Base-by-base conservation (phyloP, 768 basidiomycete species). In the Lenzites betulinus region DNA sequence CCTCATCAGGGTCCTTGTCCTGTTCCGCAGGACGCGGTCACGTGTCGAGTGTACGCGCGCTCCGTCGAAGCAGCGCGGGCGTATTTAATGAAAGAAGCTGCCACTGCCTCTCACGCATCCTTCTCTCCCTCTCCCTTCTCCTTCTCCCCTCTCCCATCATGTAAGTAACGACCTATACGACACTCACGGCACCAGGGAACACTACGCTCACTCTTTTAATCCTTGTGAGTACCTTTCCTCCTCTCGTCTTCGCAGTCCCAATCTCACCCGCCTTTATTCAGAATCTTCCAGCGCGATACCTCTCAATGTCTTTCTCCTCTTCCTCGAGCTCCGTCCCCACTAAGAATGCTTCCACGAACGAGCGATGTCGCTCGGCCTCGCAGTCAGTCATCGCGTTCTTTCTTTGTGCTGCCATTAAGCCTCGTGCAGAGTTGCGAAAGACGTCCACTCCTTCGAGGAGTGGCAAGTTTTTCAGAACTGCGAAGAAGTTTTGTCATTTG, bases 391-490 rank as follows among this genome's bases (percentile, higher is more conserved):
- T 1, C 22, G 15, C 15, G 15, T 22, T n/a, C 20, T 41, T 18
- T 25, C 2, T 23, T 28, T 18, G 1, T 11, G 13, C 16, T 16
- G 54, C 54, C 49, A 52, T 43, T 57, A 36, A 62, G 7, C n/a
- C 12, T 18, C n/a, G n/a, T 30, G 4, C 43, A 62, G 60, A 48
- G 46, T 62, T 13, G 60, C 60, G 18, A 56, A 62, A 33, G 54
- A 62, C 60, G 16, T 25, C 9, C 13, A 22, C 4, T 4, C 42
- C 3, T 85, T 83, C 54, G 84, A 84, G 60, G 79, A 74, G 5
- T 85, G 84, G 83, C 73, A 77, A 7, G 72, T 75, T 1, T 73
- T 79, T 64, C 81, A 85, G 62, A 68, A 75, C 42, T 80, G 79
- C 62, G 81, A 82, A 64, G 79, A 82, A 59, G 82, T 78, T 6